phyloP scores from a whole-genome alignment of 2,329 filamentous ascomycete species.

The Ascochyta rabiei region DNA sequence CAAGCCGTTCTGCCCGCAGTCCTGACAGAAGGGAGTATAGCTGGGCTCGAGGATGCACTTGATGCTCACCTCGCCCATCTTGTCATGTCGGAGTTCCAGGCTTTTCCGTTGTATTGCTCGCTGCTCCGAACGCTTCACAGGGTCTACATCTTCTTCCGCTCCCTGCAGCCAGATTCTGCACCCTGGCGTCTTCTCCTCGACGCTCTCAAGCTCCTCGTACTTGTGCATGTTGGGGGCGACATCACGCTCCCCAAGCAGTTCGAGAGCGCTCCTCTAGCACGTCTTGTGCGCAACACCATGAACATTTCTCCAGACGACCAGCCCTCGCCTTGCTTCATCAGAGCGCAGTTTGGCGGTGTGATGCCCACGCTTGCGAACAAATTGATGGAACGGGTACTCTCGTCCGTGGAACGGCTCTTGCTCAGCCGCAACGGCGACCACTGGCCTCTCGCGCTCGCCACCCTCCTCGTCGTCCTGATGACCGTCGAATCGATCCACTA shows the following conservation, averaged over 20 bases:
- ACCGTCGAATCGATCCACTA: constrained; percentile 48
- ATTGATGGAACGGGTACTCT: constrained; percentile 44
- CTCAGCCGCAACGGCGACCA: constrained; percentile 37
- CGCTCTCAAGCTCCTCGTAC: constrained; percentile 47
- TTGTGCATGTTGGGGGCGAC: constrained; percentile 48
- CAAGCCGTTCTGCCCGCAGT: constrained; percentile 47
- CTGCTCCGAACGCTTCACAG: constrained; percentile 41
- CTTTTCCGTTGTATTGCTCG: constrained; percentile 45
- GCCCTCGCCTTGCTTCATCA: constrained; percentile 49
- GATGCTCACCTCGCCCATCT: constrained; percentile 42
- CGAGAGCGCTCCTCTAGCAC: constrained; percentile 18
- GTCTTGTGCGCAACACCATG: constrained; percentile 31
- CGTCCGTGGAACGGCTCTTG: constrained; percentile 38
- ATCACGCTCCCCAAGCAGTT: constrained; percentile 37
- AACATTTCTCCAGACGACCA: constrained; percentile 12
- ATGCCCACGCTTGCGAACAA: constrained; percentile 42
- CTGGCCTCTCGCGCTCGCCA: constrained; percentile 43
- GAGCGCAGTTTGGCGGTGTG: constrained; percentile 44
- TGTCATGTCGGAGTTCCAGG: constrained; percentile 39
- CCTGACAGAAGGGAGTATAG: constrained; percentile 27
- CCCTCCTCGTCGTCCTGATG: constrained; percentile 45
- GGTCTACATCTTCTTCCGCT: constrained; percentile 43
- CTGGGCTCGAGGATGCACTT: constrained; percentile 28
- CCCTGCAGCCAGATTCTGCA: constrained; percentile 20
- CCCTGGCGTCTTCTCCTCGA: constrained; percentile 38